These are phyloP conservation scores for Colletotrichum scovillei DNA, from an alignment of 2,329 filamentous ascomycete species.

Conservation along the genomic window DNA sequence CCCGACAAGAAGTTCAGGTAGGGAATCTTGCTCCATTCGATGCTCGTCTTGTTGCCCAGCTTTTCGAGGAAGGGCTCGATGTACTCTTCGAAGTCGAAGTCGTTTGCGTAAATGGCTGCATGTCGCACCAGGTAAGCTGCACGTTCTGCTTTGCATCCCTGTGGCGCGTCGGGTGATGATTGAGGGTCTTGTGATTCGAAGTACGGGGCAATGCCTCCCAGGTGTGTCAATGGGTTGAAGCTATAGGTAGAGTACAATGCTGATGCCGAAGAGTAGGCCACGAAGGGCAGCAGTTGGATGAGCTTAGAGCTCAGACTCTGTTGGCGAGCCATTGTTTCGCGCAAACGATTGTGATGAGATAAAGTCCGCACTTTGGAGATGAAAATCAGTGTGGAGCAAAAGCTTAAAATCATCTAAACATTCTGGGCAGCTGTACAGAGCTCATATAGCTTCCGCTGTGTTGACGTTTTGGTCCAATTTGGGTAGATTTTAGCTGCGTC, in stretches of 20 bases:
- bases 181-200: slow-evolving; percentile 65
- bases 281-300: slow-evolving; percentile 11
- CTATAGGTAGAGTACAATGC: slow-evolving; percentile 57
- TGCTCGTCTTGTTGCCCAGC: slow-evolving; percentile 64
- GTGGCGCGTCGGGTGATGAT: slow-evolving; percentile 54
- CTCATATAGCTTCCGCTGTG: neutral
- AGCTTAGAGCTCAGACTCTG: slow-evolving; percentile 14
- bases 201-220: slow-evolving; percentile 67
- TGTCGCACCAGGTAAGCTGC: slow-evolving; percentile 69
- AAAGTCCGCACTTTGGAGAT: neutral
- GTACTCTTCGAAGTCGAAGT: slow-evolving; percentile 68
- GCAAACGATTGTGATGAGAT: neutral
- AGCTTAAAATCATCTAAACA: neutral
- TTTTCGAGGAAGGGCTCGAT: slow-evolving; percentile 69
- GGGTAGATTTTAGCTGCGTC: neutral
- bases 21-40: slow-evolving; percentile 68
- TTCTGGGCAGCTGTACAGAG: neutral
- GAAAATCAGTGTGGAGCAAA: neutral
- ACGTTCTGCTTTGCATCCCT: slow-evolving; percentile 61
- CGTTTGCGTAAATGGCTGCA: slow-evolving; percentile 70
- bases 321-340: slow-evolving; percentile 12
- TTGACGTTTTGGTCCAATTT: neutral
- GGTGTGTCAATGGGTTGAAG: slow-evolving; percentile 66
- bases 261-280: slow-evolving; percentile 34
- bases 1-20: slow-evolving; percentile 65